Evolutionary conservation across 2,329 filamentous ascomycete genomes (phyloP).

Genomic region (Penicillium psychrosexuale): DNA sequence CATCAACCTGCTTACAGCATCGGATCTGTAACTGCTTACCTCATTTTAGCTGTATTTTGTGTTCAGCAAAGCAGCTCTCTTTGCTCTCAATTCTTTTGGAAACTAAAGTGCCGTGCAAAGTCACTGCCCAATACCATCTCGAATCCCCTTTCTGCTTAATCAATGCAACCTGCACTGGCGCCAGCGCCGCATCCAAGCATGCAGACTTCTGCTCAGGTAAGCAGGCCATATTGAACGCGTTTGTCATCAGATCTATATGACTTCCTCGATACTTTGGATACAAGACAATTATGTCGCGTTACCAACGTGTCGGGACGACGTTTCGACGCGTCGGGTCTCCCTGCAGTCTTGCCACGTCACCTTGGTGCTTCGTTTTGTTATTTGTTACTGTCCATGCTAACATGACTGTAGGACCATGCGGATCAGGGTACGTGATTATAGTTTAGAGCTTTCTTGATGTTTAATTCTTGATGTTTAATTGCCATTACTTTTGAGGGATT

Average conservation of each 20-base stretch:
- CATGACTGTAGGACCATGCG: conserved; percentile 39
- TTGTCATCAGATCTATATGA: conserved; percentile 36
- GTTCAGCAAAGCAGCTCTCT: conserved; percentile 12
- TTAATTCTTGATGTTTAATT: not conserved
- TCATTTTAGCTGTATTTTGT: conserved; percentile 23
- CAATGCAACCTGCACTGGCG: conserved; percentile 48
- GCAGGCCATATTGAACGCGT: conserved; percentile 37
- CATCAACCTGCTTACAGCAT: conserved; percentile 36
- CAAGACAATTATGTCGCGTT: not conserved
- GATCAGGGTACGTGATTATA: conserved; percentile 43
- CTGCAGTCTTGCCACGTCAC: conserved; percentile 5
- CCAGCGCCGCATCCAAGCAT: conserved; percentile 50
- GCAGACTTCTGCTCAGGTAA: conserved; percentile 55
- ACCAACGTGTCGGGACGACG: not conserved
- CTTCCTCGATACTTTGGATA: not conserved
- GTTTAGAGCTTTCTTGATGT: not conserved
- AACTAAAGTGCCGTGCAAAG: conserved; percentile 2
- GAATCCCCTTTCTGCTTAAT: conserved; percentile 16
- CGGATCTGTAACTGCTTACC: conserved; percentile 26
- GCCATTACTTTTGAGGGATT: not conserved
- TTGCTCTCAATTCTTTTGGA: conserved; percentile 1
- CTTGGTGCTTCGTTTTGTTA: not conserved
- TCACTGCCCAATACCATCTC: conserved; percentile 2
- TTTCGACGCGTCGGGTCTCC: conserved; percentile 15
- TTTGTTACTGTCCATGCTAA: conserved; percentile 11